Conservation (phyloP, 1,284 basidiomycete species). For the Singerocomus inundabilis region DNA sequence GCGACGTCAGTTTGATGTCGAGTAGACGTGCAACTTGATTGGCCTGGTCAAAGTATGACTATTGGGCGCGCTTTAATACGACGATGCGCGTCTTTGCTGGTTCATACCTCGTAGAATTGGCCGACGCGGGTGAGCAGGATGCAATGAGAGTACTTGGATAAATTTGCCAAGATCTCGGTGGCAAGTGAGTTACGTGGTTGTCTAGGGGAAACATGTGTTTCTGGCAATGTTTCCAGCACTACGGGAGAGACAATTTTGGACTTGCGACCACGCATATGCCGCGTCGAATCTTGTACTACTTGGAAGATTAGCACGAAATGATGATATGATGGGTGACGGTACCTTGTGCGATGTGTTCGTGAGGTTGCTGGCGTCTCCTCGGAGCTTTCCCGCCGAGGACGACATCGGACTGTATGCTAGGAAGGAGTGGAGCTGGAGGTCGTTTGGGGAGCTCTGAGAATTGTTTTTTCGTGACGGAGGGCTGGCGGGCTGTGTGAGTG, state of each 20-base stretch:
- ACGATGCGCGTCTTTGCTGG: background rate
- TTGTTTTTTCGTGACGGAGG: constrained; percentile 47
- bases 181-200: constrained; percentile 59
- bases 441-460: constrained; percentile 55
- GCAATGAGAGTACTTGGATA: constrained; percentile 80
- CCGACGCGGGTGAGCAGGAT: constrained; percentile 89
- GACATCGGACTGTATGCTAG: background rate
- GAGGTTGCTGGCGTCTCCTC: constrained; percentile 2
- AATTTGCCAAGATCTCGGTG: constrained; percentile 67
- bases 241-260: constrained; percentile 1
- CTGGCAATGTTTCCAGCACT: background rate
- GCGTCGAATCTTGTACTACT: constrained; percentile 4
- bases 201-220: constrained; percentile 6
- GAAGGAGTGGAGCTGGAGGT: constrained; percentile 16
- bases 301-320: constrained; percentile 1
- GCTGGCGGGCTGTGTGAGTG: constrained; percentile 4
- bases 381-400: background rate
- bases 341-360: constrained; percentile 10
- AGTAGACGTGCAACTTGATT: constrained; percentile 72
- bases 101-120: constrained; percentile 87
- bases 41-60: constrained; percentile 96
- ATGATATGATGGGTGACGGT: background rate
- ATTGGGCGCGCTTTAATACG: constrained; percentile 4
- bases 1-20: constrained; percentile 77
- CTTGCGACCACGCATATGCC: constrained; percentile 23